Conservation (phyloP, 2,329 filamentous ascomycete genomes). For the Lachnellula cervina region DNA sequence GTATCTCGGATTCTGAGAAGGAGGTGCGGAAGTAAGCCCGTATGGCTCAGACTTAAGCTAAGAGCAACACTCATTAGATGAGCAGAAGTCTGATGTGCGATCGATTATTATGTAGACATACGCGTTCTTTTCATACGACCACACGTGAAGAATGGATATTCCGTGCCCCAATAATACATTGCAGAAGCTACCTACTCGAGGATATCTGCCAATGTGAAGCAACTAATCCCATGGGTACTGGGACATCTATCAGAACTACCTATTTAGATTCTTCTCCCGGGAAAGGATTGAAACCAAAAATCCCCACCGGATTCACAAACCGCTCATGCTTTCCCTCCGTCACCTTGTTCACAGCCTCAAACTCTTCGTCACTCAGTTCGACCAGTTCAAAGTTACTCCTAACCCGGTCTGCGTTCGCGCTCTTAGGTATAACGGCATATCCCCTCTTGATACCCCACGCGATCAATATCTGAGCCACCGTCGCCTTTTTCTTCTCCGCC, state of each 20-base stretch:
- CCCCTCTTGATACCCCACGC: slow-evolving; percentile 67
- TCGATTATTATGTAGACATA: neutral
- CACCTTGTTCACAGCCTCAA: slow-evolving; percentile 49
- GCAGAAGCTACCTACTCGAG: neutral
- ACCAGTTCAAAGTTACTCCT: slow-evolving; percentile 63
- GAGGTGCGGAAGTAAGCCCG: neutral
- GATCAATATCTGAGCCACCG: slow-evolving; percentile 57
- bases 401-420: slow-evolving; percentile 61
- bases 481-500: slow-evolving; percentile 57
- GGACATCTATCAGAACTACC: neutral
- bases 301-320: slow-evolving; percentile 76
- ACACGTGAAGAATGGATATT: neutral
- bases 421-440: slow-evolving; percentile 67
- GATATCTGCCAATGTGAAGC: neutral
- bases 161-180: neutral
- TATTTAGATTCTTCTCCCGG: slow-evolving; percentile 48
- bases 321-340: slow-evolving; percentile 61
- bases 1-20: neutral
- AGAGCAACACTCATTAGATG: neutral
- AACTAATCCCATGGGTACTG: too few relatives aligned
- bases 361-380: slow-evolving; percentile 56
- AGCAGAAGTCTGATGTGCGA: neutral
- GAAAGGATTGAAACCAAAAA: slow-evolving; percentile 69
- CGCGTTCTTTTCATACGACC: neutral
- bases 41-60: neutral